These are phyloP conservation scores for Williopsis jadinii DNA, from an alignment of 1,139 yeast species.

Conservation along the genomic window DNA sequence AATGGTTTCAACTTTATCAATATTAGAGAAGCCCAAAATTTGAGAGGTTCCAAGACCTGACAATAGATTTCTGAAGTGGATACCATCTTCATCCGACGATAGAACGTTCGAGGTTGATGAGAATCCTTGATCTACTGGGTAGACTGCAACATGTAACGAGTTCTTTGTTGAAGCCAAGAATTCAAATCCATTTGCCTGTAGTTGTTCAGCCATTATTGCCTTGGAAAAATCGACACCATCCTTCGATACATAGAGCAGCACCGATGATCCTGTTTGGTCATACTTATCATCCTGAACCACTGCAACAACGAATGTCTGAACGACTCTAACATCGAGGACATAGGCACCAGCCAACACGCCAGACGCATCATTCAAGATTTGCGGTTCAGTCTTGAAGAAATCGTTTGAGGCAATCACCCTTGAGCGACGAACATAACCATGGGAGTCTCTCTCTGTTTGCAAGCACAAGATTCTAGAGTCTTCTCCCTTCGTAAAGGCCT, in stretches of 20 bases:
- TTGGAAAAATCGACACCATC: slow-evolving; percentile 46
- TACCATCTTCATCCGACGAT: slow-evolving; percentile 59
- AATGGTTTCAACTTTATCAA: slow-evolving; percentile 49
- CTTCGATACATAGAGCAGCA: slow-evolving; percentile 48
- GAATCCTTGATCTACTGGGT: slow-evolving; percentile 24
- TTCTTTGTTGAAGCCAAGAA: slow-evolving; percentile 50
- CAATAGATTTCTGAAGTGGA: slow-evolving; percentile 41
- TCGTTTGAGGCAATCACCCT: slow-evolving; percentile 43
- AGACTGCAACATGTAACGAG: slow-evolving; percentile 48
- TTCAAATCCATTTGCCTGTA: slow-evolving; percentile 36
- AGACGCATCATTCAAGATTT: slow-evolving; percentile 30
- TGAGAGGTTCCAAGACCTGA: slow-evolving; percentile 35
- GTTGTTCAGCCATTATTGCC: slow-evolving; percentile 45
- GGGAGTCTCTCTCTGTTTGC: slow-evolving; percentile 34
- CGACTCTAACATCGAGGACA: slow-evolving; percentile 42
- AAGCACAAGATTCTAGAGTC: slow-evolving; percentile 46
- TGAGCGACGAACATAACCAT: slow-evolving; percentile 38
- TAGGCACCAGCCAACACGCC: slow-evolving; percentile 26
- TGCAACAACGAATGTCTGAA: slow-evolving; percentile 46
- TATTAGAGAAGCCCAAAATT: slow-evolving; percentile 31
- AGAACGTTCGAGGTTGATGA: slow-evolving; percentile 34
- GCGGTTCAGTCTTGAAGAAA: slow-evolving; percentile 38
- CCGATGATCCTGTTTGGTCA: slow-evolving; percentile 29
- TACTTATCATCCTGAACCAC: slow-evolving; percentile 45
- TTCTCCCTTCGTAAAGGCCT: slow-evolving; percentile 32